Conservation (phyloP, 768 basidiomycete species). For the Tremella fuciformis region DNA sequence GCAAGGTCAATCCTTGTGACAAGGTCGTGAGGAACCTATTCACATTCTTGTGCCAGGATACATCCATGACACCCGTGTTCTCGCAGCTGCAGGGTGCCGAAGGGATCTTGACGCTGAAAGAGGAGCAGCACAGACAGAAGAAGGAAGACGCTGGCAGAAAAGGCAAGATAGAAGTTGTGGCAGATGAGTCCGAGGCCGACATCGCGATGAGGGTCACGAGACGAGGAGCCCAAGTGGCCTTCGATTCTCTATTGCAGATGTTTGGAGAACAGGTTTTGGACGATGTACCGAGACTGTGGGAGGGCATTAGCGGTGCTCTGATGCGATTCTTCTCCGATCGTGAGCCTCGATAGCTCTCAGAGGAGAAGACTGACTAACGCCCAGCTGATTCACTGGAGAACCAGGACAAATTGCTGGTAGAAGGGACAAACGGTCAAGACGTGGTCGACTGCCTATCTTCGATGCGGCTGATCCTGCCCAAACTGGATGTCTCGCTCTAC, state of each 20-base stretch:
- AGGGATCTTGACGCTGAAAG: slow-evolving; percentile 72
- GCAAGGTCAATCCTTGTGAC: slow-evolving; percentile 78
- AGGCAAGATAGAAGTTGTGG: slow-evolving; percentile 22
- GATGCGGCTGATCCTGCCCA: slow-evolving; percentile 73
- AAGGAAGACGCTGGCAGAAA: slow-evolving; percentile 20
- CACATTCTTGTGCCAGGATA: slow-evolving; percentile 92
- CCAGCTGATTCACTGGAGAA: too few relatives aligned
- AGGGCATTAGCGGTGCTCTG: slow-evolving; percentile 78
- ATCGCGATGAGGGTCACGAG: slow-evolving; percentile 69
- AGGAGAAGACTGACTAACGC: too few relatives aligned
- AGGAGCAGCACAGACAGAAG: slow-evolving; percentile 32
- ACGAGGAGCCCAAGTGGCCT: slow-evolving; percentile 79
- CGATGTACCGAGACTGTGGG: slow-evolving; percentile 91
- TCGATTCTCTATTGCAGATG: slow-evolving; percentile 68
- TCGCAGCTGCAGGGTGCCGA: slow-evolving; percentile 54
- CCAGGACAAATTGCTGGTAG: neutral
- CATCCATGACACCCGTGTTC: slow-evolving; percentile 84
- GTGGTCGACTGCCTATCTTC: slow-evolving; percentile 88
- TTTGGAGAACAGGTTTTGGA: slow-evolving; percentile 73
- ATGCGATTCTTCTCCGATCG: slow-evolving; percentile 66
- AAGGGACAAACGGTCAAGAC: slow-evolving; percentile 28
- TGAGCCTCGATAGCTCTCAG: slow-evolving; percentile 51
- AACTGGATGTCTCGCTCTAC: slow-evolving; percentile 69
- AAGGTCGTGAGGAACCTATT: slow-evolving; percentile 97
- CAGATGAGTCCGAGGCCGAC: slow-evolving; percentile 57